Base-by-base conservation (phyloP, 345 rosid species). In the Microthlaspi erraticum region DNA sequence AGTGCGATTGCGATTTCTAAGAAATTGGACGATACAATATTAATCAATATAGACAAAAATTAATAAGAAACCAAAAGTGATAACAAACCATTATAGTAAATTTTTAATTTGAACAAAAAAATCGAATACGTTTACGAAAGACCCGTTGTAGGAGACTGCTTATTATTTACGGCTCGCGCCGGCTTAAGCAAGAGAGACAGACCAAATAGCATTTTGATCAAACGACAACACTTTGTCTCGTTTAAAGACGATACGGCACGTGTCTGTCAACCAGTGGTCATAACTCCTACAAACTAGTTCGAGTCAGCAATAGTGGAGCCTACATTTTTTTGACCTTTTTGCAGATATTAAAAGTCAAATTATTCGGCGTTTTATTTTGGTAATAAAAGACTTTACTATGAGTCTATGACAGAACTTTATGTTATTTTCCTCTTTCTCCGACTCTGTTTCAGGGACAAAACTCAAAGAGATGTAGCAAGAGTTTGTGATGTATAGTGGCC, bases 121-220 rank as follows among this genome's bases (percentile, higher is more conserved):
- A 18, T 52, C 63, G 31, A 52, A 43, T 52, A 71, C 62, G 62
- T 52, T 71, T 53, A 43, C 14, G 10, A 50, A 51, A 51, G 7
- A 60, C 36, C 53, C 54, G 42, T 61, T 11, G 46, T 34, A 53
- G 57, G 73, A 69, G 58, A 46, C 66, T 46, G 70, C 70, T 71
- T 43, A 52, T 71, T 43, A 52, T 20, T 61, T 50, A 70, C 56
- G 71, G 77, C 77, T 73, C 16, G 37, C 12, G 34, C 51, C 77
- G 59, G 66, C 59, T 64, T 37, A 53, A 63, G 68, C 37, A 14
- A 23, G 38, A n/a, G 46, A 48, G 64, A 19, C 3, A 37, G 60
- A 44, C 33, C 17, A 64, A 64, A 36, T 61, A 7, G 38, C 10
- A 26, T 26, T 32, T 48, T 43, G 1, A 19, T 29, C 37, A 13